Percentiles rank a stretch among this genome's conserved stretches.
Conservation (phyloP, 441 rosid species). For the Metrosideros polymorpha region DNA sequence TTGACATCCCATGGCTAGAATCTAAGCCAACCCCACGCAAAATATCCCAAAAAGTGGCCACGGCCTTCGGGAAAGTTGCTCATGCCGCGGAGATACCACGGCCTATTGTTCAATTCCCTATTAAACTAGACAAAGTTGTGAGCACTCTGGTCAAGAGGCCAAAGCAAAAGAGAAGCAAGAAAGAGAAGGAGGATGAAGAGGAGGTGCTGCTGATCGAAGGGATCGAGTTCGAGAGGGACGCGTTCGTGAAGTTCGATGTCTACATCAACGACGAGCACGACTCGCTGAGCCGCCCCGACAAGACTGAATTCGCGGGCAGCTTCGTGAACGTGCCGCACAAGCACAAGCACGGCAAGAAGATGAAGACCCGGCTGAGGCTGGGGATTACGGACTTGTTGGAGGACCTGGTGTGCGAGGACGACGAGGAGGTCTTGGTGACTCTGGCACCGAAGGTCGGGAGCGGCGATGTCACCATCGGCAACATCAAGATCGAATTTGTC, state of each 20-base stretch:
- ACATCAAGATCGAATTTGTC: conserved; percentile 29
- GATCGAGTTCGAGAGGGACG: conserved; percentile 28
- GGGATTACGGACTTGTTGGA: conserved; percentile 46
- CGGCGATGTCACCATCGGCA: conserved; percentile 23
- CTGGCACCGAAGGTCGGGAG: conserved; percentile 38
- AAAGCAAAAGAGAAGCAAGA: conserved; percentile 37
- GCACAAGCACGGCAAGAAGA: conserved; percentile 32
- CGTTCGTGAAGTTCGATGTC: conserved; percentile 36
- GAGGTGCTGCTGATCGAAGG: conserved; percentile 36
- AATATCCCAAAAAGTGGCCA: not conserved
- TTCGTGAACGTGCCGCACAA: conserved; percentile 47
- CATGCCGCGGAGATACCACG: conserved; percentile 19
- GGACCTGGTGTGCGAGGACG: conserved; percentile 45
- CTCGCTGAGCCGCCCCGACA: conserved; percentile 4
- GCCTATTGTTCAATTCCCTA: conserved; percentile 20
- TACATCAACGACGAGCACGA: conserved; percentile 41
- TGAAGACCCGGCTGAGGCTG: conserved; percentile 26
- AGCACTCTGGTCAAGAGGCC: conserved; percentile 32
- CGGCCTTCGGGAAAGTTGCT: conserved; percentile 5
- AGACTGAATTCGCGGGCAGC: conserved; percentile 52
- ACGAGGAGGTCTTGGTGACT: conserved; percentile 39
- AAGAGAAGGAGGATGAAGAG: conserved; percentile 50
- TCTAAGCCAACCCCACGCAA: conserved; percentile 34
- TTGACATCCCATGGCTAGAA: conserved; percentile 41
- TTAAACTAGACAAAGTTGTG: conserved; percentile 20